Evolutionary conservation across 257 asterid genomes (phyloP), one percentile per base, ranked within the genome.

Genomic region (Nemophila menziesii): DNA sequence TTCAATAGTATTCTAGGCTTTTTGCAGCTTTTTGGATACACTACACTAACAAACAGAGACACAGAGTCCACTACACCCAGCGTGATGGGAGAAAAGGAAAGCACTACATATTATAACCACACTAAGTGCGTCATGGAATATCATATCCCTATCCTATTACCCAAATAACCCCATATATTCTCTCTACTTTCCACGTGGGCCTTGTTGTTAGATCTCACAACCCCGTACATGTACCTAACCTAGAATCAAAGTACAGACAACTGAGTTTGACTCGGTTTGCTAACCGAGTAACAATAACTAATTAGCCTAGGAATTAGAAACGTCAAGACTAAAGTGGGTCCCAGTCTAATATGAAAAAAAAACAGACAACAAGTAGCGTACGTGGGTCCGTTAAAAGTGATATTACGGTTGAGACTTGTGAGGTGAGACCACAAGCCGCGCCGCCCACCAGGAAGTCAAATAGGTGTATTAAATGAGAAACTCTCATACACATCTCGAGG

Each of bases 401-500:
- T 54, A 52, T 40, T 42, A 62, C 75, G 67, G 62, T 61, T 43
- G 70, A 52, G n/a, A n/a, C n/a, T n/a, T n/a, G n/a, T n/a, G n/a
- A n/a, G n/a, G n/a, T n/a, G n/a, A n/a, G 47, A 70, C 50, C 62
- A 52, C 51, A 45, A 67, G 70, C 81, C 62, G 69, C 69, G 70
- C 81, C 62, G 69, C 69, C 67, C 61, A 50, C 53, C 69, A 62
- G 54, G 10, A 52, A 65, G 71, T 63, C 67, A 33, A 67, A 21
- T 14, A 45, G 46, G 42, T 21, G n/a, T 29, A 29, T 2, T 29
- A 29, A 54, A 62, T 61, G 51, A 65, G 36, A 10, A 10, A 7
- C 36, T 52, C 47, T 46, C 42, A 55, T 82, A 66, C 87, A 54
- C 72, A 69, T 49, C 34, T 71, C 78, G 64, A 78, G 75, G 75